Evolutionary conservation across 768 basidiomycete species (phyloP), one percentile per base, ranked within the genome.

Genomic region (Podaxis sp.): DNA sequence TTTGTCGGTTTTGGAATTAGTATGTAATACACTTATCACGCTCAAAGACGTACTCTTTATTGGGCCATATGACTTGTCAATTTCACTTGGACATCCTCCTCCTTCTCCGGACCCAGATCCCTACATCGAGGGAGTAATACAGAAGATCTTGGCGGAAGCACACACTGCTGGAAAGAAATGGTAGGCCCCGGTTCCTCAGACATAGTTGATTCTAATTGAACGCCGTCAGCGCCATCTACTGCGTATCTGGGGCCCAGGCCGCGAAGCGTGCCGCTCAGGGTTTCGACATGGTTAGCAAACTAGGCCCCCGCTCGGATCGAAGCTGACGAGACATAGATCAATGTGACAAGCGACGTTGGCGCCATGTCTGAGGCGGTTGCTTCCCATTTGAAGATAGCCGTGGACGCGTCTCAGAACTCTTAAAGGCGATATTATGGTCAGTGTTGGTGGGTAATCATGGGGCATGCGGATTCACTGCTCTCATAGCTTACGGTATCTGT

Each of bases 41-140:
- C 19, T 63, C 28, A 1, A 48, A 80, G 79, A 80, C 61, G 77
- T 73, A 7, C 72, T 87, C 22, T 86, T 87, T 72, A 83, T 89
- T 58, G 87, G 88, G 3, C 88, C 87, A 2, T 89, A 84, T 64
- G 88, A 89, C 68, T 79, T 90, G 46, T 90, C 89, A 1, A 77
- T 87, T 56, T 79, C 82, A 1, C 75, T 87, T 28, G 87, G 87
- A 39, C 84, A 81, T 68, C 80, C 84, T 1, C 73, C 84, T 4
- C 88, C 88, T 15, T 80, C 81, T 33, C 88, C 87, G 0, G 84
- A 89, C 65, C 85, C 86, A 0, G 84, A 88, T 64, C 84, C 87
- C 0, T 82, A 86, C 2, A 83, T 88, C 3, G 89, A 90, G 68
- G 74, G 77, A 60, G 71, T 82, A 7, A 87, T 90, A 40, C 83